Percentiles rank a stretch among this genome's conserved stretches.
These are phyloP conservation scores for Paradendryphiella salina DNA, from an alignment of 2,329 filamentous ascomycete genomes.

Conservation along the genomic window DNA sequence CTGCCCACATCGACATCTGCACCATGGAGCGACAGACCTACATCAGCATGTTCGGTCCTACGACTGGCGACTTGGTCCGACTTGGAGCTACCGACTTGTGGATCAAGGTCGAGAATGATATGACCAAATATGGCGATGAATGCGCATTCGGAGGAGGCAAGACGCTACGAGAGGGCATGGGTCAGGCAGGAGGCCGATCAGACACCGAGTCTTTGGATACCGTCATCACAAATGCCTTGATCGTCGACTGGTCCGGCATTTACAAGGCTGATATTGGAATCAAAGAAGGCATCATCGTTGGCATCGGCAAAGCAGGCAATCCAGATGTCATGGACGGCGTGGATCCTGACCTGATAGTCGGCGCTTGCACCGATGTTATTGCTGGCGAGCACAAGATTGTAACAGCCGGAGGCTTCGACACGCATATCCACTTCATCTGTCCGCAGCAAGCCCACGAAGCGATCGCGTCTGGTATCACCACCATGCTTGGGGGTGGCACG, in stretches of 20 bases:
- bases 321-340: conserved; percentile 97
- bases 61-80: conserved; percentile 80
- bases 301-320: conserved; percentile 92
- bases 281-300: conserved; percentile 82
- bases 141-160: conserved; percentile 96
- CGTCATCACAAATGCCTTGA: conserved; percentile 84
- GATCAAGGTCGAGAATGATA: conserved; percentile 85
- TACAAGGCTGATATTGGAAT: conserved; percentile 97
- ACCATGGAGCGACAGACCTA: conserved; percentile 80
- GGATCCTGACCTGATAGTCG: conserved; percentile 74
- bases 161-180: conserved; percentile 92
- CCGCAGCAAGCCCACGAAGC: conserved; percentile 87
- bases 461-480: conserved; percentile 83
- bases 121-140: conserved; percentile 86
- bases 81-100: conserved; percentile 85
- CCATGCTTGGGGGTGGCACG: conserved; percentile 86
- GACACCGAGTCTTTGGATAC: conserved; percentile 77
- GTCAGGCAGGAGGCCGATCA: conserved; percentile 77
- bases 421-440: conserved; percentile 93
- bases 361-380: conserved; percentile 87
- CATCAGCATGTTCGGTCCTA: conserved; percentile 88
- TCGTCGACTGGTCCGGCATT: conserved; percentile 89
- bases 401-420: conserved; percentile 86
- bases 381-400: conserved; percentile 89
- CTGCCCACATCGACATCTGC: conserved; percentile 61